Conservation (phyloP, 805 yeast species). For the Zygotorulaspora sp. region DNA sequence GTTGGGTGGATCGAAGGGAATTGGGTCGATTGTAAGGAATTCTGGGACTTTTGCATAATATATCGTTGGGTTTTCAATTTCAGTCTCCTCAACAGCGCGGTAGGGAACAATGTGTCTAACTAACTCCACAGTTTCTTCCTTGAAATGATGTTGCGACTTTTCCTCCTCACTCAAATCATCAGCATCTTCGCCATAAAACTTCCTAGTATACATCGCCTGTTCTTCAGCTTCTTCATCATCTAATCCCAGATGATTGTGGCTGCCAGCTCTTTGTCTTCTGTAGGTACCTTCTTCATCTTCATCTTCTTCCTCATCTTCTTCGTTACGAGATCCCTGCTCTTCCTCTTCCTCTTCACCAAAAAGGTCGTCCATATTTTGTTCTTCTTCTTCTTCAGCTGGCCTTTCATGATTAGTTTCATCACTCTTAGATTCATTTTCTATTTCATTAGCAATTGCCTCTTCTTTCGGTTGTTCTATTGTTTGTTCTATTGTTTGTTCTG, state of each 20-base stretch:
- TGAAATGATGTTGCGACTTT: conserved; percentile 35
- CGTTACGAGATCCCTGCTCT: conserved; percentile 3
- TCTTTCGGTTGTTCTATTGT: background rate
- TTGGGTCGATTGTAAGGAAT: conserved; percentile 75
- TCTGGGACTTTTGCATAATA: conserved; percentile 69
- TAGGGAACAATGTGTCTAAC: conserved; percentile 44
- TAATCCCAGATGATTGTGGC: conserved; percentile 23
- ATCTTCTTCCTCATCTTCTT: conserved; percentile 14
- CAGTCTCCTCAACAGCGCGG: conserved; percentile 39
- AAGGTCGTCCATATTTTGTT: conserved; percentile 41
- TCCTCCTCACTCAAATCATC: conserved; percentile 30
- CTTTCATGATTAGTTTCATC: conserved; percentile 1
- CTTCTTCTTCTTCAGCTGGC: conserved; percentile 11
- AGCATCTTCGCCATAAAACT: conserved; percentile 34
- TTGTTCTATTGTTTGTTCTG: background rate
- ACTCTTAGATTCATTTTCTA: conserved; percentile 1
- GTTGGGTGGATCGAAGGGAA: conserved; percentile 75
- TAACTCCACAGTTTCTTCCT: conserved; percentile 37
- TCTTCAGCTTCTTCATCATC: conserved; percentile 38
- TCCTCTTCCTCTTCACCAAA: conserved; percentile 38
- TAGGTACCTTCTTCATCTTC: conserved; percentile 27
- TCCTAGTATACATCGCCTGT: conserved; percentile 33
- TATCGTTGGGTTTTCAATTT: conserved; percentile 36
- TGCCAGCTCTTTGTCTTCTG: conserved; percentile 8
- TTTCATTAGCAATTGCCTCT: too few species aligned